Evolutionary conservation across 2,329 filamentous ascomycete genomes (phyloP), one percentile per base, ranked within the genome.

Genomic region (Exserohilum rostratum): DNA sequence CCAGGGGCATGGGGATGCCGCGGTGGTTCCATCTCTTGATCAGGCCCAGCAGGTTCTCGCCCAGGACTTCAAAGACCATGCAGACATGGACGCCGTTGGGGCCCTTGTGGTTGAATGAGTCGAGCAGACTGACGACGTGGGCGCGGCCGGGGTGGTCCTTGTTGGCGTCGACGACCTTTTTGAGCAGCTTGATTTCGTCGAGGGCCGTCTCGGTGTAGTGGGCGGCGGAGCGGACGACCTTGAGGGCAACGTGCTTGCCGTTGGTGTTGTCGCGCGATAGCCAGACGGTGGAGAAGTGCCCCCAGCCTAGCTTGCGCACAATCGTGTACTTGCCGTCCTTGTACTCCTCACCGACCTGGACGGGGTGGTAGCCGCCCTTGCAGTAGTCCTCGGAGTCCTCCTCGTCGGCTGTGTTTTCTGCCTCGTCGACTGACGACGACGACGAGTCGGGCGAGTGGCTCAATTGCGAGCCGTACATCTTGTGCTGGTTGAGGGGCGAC

Each of bases 371-470:
- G 57, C 95, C 95, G 70, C 95, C 95, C 79, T 98, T 98, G 85
- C 93, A 97, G 81, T 99, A 99, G 78, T 99, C 95, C 78, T 98
- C 93, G 43, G 91, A 96, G 78, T 99, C 95, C 79, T 99, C 95
- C 79, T 99, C 95, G 75, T 98, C 95, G 72, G 93, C 93, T 34
- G 93, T 96, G 74, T 95, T 93, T 70, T 97, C 93, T 76, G 89
- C 86, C 58, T 78, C 79, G 75, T 96, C 93, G 78, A 93, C 92
- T 66, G 86, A 87, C 42, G 90, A 90, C 57, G 88, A 90, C 51
- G 87, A 85, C 48, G 90, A 90, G 47, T 89, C 89, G 55, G 90
- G 90, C 59, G 91, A 93, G 67, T 88, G 83, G 82, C 79, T 87
- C 78, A 86, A 83, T 80, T 80, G 80, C 76, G 80, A 78, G 59